Base-by-base conservation (phyloP, 2,329 filamentous ascomycete genomes). In the Venturia pyrina region DNA sequence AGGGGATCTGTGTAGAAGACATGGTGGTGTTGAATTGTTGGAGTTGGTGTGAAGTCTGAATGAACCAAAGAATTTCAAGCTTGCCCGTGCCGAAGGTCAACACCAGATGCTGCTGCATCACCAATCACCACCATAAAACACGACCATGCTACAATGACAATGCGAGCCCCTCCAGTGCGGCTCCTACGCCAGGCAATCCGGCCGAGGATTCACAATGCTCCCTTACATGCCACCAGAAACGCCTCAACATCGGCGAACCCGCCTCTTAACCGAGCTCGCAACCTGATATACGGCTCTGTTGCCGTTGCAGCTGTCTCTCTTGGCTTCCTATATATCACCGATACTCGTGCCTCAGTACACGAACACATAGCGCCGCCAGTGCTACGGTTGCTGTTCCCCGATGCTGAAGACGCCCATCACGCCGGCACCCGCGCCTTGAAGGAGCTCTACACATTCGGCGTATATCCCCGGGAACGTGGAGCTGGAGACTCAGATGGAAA, bases 351-450 rank as follows among this genome's bases (percentile, higher is more conserved):
- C 6, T 79, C 80, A 70, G 72, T 83, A 32, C 82, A 84, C 72
- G 75, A 79, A 75, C 83, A 79, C 74, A 73, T 82, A 21, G 75
- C 82, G 21, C 78, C 89, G 1, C 89, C 84, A 0, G 73, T 87
- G 21, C 73, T 95, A 5, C 87, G 90, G 62, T 77, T 82, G 64
- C 66, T 90, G 66, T 89, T 85, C 75, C 82, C 88, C 5, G 90
- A 95, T 71, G 89, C 89, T 66, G 95, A 99, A 76, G 91, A 96
- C 48, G 95, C 93, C n/a, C 95, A 99, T 75, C 88, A 96, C 72
- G 81, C 83, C 28, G 90, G 90, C 63, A 91, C 90, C 2, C 78
- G 82, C 46, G 81, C 86, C 7, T 79, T 99, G 72, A 89, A 90
- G 77, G 78, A 80, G 1, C 82, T 96, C 21, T 89, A 95, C 77